Conservation (phyloP, 129 eudicot species). For the Pulicaria dysenterica region DNA sequence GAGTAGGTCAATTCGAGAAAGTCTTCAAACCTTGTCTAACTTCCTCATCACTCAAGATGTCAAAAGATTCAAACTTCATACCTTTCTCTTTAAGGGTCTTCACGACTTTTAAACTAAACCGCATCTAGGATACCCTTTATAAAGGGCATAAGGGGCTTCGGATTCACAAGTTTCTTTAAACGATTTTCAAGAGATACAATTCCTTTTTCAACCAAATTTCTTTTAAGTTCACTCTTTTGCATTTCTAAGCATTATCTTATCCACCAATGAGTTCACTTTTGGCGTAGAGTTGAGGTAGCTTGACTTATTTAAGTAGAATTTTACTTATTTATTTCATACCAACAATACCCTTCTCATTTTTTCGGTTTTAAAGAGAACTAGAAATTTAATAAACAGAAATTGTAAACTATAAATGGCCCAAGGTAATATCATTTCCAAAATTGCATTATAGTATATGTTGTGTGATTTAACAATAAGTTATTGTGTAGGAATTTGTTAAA, state of each 20-base stretch:
- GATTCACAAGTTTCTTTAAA: slow-evolving; percentile 54
- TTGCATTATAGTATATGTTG: neutral
- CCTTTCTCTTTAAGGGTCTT: slow-evolving; percentile 67
- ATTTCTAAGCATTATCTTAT: slow-evolving; percentile 88
- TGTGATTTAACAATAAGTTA: neutral
- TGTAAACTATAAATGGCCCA: neutral
- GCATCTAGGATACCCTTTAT: slow-evolving; percentile 91
- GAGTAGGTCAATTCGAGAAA: slow-evolving; percentile 92
- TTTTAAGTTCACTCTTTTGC: slow-evolving; percentile 88
- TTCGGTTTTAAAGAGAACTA: neutral
- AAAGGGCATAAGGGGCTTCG: slow-evolving; percentile 72
- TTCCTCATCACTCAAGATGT: slow-evolving; percentile 78
- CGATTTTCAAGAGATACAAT: slow-evolving; percentile 62
- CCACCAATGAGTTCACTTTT: slow-evolving; percentile 91
- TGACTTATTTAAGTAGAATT: slow-evolving; percentile 91
- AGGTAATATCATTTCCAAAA: neutral
- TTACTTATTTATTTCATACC: slow-evolving; percentile 22
- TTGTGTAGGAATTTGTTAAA: too few species aligned
- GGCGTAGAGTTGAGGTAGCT: slow-evolving; percentile 92
- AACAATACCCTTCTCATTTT: neutral
- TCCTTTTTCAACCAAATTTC: slow-evolving; percentile 66
- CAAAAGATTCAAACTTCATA: slow-evolving; percentile 75
- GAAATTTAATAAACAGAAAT: neutral
- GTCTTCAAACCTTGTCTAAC: slow-evolving; percentile 88
- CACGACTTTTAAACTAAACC: slow-evolving; percentile 91